These are phyloP conservation scores for Vigna radiata DNA, from an alignment of 306 rosid genomes.

Conservation along the genomic window DNA sequence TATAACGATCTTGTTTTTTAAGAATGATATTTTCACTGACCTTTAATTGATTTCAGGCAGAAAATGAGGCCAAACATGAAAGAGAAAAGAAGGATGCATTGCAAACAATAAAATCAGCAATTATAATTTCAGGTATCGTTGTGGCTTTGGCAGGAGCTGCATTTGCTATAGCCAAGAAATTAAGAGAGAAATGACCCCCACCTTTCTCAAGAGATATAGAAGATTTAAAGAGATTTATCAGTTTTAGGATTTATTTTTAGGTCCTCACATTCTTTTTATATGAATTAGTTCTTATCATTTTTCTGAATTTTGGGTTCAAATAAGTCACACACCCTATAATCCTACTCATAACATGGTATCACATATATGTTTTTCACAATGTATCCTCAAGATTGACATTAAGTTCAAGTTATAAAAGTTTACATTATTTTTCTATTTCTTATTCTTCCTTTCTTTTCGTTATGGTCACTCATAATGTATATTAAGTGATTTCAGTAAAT, in stretches of 20 bases:
- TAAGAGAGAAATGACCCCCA: conserved; percentile 59
- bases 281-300: conserved; percentile 28
- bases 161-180: conserved; percentile 64
- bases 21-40: too few relatives aligned
- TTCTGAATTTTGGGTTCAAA: conserved; percentile 38
- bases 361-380: neutral
- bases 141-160: conserved; percentile 67
- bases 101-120: conserved; percentile 59
- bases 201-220: conserved; percentile 19
- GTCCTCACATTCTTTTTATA: neutral
- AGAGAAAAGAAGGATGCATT: conserved; percentile 47
- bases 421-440: neutral
- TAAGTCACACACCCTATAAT: conserved; percentile 27
- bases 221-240: conserved; percentile 32
- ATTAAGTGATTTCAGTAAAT: too few relatives aligned
- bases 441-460: neutral
- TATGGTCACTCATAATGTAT: too few relatives aligned
- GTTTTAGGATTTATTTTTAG: conserved; percentile 19
- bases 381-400: conserved; percentile 24
- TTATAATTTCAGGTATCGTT: conserved; percentile 60
- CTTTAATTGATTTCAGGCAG: conserved; percentile 46
- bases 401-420: conserved; percentile 6
- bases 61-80: conserved; percentile 43
- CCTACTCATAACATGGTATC: conserved; percentile 7
- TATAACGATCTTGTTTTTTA: too few relatives aligned